A percentile compares a stretch with the other conserved stretches of the same genome.
phyloP scores from a whole-genome alignment of 2,329 filamentous ascomycete species.

The Kalaharituber pfeilii region DNA sequence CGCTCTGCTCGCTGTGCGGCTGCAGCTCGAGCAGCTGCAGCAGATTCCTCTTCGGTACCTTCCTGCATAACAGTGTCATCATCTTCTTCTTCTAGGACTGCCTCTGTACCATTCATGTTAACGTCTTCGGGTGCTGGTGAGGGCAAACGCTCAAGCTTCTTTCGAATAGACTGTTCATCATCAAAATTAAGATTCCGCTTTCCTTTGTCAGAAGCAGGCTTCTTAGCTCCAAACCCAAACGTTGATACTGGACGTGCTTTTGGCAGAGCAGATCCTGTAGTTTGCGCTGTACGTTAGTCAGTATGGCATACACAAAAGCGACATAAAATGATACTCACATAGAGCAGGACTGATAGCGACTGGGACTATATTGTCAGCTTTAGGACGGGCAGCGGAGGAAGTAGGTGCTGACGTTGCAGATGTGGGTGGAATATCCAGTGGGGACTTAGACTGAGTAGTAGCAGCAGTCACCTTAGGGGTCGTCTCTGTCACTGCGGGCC shows the following conservation, averaged over 20 bases:
- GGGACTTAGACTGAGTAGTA: constrained; percentile 13
- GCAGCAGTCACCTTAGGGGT: constrained; percentile 15
- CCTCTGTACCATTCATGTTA: constrained; percentile 36
- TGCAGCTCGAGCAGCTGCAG: constrained; percentile 66
- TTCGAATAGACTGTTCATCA: constrained; percentile 70
- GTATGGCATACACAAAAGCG: not conserved
- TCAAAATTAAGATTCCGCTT: constrained; percentile 70
- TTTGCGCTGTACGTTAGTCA: constrained; percentile 19
- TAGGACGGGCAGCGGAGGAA: constrained; percentile 21
- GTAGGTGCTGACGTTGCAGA: constrained; percentile 22
- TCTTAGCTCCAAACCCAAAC: constrained; percentile 65
- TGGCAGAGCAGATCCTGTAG: constrained; percentile 37
- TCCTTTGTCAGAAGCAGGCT: constrained; percentile 46
- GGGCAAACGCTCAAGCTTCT: constrained; percentile 82
- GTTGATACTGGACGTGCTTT: constrained; percentile 53
- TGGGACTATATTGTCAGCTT: constrained; percentile 23
- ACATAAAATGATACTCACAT: constrained; percentile 17
- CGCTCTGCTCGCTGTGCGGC: constrained; percentile 68
- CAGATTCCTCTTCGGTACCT: constrained; percentile 72
- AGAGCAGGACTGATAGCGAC: constrained; percentile 20
- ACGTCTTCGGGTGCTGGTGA: constrained; percentile 49
- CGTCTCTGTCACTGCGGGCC: constrained; percentile 17
- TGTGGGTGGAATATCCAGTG: constrained; percentile 17
- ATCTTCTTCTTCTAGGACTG: constrained; percentile 49
- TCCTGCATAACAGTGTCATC: constrained; percentile 60